Base-by-base conservation (phyloP, 345 rosid genomes). In the Euphorbia pulcherrima region DNA sequence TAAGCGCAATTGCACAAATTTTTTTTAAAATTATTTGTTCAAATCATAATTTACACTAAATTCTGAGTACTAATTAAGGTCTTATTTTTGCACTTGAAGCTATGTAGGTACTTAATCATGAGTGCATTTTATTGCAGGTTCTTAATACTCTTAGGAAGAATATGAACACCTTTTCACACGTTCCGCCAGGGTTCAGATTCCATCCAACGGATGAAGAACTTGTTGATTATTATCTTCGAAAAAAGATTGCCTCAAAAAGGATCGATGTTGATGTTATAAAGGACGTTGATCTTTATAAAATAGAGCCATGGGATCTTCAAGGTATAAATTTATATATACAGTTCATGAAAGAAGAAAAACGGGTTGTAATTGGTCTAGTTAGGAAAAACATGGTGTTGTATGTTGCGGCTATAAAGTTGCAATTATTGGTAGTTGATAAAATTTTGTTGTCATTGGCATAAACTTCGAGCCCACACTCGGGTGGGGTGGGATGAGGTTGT, bases 301-400 rank as follows among this genome's bases (percentile, higher is more conserved):
- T 73, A 27, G 76, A 73, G 54, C 76, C 76, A 41, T 73, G 76
- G 76, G 76, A 73, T 67, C 76, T 73, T 67, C 76, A 73, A 67
- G 76, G 76, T 73, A 26, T 53, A 16, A 1, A 24, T 14, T 1
- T 37, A 8, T 37, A 30, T 27, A 20, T 20, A n/a, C n/a, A n/a
- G n/a, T n/a, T n/a, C n/a, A n/a, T n/a, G n/a, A n/a, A n/a, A n/a
- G n/a, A n/a, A n/a, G n/a, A n/a, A n/a, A n/a, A n/a, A n/a, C n/a
- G n/a, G n/a, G n/a, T n/a, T n/a, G n/a, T n/a, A 3, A 33, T 7
- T 33, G 37, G 4, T 7, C 7, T 33, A 2, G 3, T 3, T 7
- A 33, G 37, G 7, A 3, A 33, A 33, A 33, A n/a, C 3, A 2
- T 2, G 37, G 3, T 33, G 37, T 33, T 33, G 37, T 7, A 33